Evolutionary conservation across 176 grass and related monocot species (phyloP).

Genomic region (sorghum (Sorghum bicolor)): DNA sequence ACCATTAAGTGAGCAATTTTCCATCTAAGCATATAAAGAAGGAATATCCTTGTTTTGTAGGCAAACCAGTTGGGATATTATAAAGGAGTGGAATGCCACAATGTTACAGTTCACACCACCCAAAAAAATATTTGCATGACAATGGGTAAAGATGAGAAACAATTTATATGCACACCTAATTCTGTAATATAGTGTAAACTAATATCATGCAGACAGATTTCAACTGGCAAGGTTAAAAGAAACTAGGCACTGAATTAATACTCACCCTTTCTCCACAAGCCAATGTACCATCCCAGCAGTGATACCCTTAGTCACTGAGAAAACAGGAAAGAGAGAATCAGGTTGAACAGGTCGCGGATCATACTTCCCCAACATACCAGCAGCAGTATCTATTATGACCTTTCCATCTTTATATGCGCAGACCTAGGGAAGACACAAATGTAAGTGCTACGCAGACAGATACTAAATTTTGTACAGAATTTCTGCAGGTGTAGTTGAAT

Average conservation of each 20-base stretch:
- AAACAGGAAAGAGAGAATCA: constrained; percentile 97
- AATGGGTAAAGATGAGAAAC: neutral
- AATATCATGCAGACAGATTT: neutral
- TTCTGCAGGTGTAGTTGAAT: neutral
- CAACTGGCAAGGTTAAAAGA: neutral
- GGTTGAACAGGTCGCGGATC: constrained; percentile 92
- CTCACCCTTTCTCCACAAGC: constrained; percentile 90
- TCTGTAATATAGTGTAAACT: neutral
- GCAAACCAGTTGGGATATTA: neutral
- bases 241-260: neutral
- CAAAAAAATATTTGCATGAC: neutral
- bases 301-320: constrained; percentile 94
- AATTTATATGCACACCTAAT: neutral
- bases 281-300: constrained; percentile 93
- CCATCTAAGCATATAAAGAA: neutral
- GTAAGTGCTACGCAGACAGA: neutral
- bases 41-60: neutral
- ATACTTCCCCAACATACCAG: constrained; percentile 80
- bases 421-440: constrained; percentile 47
- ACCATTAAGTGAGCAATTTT: neutral
- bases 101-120: neutral
- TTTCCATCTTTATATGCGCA: constrained; percentile 98
- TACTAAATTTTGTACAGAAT: constrained; percentile 7
- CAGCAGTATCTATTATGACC: constrained; percentile 96
- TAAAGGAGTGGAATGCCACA: neutral